Evolutionary conservation across 768 basidiomycete genomes (phyloP).

Genomic region (Gymnopilus dilepis): DNA sequence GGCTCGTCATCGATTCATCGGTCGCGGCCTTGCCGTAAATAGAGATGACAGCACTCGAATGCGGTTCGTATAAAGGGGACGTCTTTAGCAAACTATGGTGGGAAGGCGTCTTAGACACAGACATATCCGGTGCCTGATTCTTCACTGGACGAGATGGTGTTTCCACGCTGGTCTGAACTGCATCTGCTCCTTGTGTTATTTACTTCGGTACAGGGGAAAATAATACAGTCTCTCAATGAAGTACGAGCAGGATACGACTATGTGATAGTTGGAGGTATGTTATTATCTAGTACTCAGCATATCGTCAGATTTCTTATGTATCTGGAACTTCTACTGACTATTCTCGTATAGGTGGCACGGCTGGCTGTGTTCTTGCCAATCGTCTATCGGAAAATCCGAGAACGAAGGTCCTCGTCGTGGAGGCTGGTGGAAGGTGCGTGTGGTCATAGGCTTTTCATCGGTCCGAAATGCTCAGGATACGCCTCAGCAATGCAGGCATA

Average conservation of each 20-base stretch:
- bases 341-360: slow-evolving; percentile 46
- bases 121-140: too few species aligned
- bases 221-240: neutral
- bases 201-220: neutral
- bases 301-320: neutral
- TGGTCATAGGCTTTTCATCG: neutral
- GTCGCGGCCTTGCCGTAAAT: neutral
- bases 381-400: slow-evolving; percentile 55
- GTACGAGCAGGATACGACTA: slow-evolving; percentile 10
- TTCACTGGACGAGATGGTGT: neutral
- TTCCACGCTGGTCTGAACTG: neutral
- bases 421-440: slow-evolving; percentile 59
- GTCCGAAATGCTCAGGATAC: neutral
- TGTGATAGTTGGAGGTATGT: slow-evolving; percentile 29
- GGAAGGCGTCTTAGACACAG: neutral
- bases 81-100: neutral
- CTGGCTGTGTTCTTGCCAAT: slow-evolving; percentile 59
- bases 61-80: neutral
- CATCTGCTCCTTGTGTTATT: neutral
- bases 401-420: slow-evolving; percentile 53
- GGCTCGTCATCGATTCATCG: too few species aligned
- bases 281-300: neutral
- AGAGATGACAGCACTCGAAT: neutral
- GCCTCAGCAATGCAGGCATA: slow-evolving; percentile 7
- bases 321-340: neutral